A percentile compares a stretch with the other conserved stretches of the same genome.
These are phyloP conservation scores for Sporothrix luriei DNA, from an alignment of 2,329 filamentous ascomycete genomes.

Conservation along the genomic window DNA sequence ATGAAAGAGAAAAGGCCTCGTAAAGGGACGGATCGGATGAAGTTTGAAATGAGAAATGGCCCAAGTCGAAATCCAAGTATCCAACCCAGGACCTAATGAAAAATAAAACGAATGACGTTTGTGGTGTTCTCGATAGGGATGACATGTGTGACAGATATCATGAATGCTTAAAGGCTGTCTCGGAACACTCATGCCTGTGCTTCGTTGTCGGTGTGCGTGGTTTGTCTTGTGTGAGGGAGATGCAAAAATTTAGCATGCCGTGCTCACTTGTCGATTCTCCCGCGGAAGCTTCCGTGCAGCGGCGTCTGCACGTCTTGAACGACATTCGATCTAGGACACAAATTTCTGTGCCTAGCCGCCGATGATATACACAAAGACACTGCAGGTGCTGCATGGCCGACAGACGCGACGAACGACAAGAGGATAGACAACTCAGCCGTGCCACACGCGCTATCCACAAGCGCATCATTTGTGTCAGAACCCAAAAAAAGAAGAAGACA, in stretches of 20 bases:
- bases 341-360: background rate
- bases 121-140: background rate
- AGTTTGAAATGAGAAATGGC: background rate
- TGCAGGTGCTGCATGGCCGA: background rate
- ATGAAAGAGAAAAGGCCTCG: background rate
- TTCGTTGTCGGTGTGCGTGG: background rate
- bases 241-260: background rate
- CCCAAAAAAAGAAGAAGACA: slow-evolving; percentile 5
- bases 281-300: background rate
- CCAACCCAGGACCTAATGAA: background rate
- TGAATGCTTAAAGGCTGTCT: background rate
- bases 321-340: background rate
- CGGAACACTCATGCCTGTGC: background rate
- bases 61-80: slow-evolving; percentile 1
- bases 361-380: background rate
- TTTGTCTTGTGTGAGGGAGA: background rate
- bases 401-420: background rate
- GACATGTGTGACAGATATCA: background rate
- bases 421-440: background rate
- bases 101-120: background rate
- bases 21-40: background rate
- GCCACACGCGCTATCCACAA: background rate
- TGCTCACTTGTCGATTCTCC: background rate
- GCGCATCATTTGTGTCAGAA: background rate
- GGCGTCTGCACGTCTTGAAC: slow-evolving; percentile 7